A percentile compares a stretch with the other conserved stretches of the same genome.
These are phyloP conservation scores for Globomyces pollinis-pini DNA, from an alignment of 192 early-diverging fungal genomes.

Conservation along the genomic window DNA sequence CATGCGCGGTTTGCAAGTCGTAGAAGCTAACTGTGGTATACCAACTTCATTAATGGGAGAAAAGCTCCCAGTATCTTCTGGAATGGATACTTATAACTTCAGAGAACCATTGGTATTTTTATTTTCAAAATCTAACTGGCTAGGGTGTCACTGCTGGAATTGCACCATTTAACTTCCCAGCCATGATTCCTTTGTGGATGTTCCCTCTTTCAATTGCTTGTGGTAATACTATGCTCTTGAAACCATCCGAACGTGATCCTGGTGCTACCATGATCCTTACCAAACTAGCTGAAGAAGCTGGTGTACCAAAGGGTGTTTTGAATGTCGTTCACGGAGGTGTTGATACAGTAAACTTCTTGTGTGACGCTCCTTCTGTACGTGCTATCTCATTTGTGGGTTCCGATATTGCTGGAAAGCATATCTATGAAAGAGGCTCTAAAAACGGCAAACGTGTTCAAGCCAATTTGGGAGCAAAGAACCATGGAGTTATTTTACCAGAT, in stretches of 20 bases:
- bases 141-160: slow-evolving; percentile 94
- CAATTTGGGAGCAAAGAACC: slow-evolving; percentile 96
- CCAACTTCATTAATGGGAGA: slow-evolving; percentile 76
- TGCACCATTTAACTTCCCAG: slow-evolving; percentile 96
- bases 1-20: slow-evolving; percentile 83
- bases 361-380: slow-evolving; percentile 72
- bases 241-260: slow-evolving; percentile 92
- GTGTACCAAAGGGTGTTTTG: slow-evolving; percentile 82
- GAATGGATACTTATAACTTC: slow-evolving; percentile 95
- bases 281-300: slow-evolving; percentile 77
- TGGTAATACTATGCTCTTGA: slow-evolving; percentile 86
- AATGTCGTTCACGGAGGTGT: slow-evolving; percentile 86
- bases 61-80: slow-evolving; percentile 69
- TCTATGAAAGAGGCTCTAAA: slow-evolving; percentile 73
- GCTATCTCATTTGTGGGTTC: slow-evolving; percentile 94
- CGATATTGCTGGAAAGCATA: slow-evolving; percentile 82
- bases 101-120: slow-evolving; percentile 81
- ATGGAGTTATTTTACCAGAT: slow-evolving; percentile 89
- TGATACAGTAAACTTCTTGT: slow-evolving; percentile 86
- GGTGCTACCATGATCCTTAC: slow-evolving; percentile 86
- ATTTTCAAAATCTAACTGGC: too few species aligned
- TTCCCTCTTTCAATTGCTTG: slow-evolving; percentile 89
- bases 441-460: slow-evolving; percentile 96
- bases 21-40: slow-evolving; percentile 76
- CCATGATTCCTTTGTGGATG: slow-evolving; percentile 85